Evolutionary conservation across 257 asterid species (phyloP).

Genomic region (Solanum pinnatisectum): DNA sequence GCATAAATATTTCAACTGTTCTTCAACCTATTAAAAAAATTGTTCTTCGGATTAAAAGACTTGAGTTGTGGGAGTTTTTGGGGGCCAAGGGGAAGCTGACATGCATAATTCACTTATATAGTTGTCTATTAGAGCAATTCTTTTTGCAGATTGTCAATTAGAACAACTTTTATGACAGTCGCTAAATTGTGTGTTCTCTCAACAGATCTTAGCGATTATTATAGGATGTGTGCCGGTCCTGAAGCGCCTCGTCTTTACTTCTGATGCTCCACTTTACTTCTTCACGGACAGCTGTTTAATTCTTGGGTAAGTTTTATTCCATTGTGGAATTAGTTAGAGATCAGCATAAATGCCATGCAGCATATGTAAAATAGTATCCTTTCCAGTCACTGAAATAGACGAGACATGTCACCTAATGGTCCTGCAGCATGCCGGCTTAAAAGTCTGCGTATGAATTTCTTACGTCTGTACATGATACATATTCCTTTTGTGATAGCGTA

Average conservation of each 20-base stretch:
- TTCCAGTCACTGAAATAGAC: not conserved
- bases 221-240: constrained; percentile 83
- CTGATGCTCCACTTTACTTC: constrained; percentile 93
- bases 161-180: not conserved
- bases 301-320: constrained; percentile 69
- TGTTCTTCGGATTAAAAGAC: not conserved
- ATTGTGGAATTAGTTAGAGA: constrained; percentile 1
- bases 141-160: not conserved
- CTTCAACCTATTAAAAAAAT: not conserved
- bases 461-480: not conserved
- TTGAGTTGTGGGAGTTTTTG: not conserved
- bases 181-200: constrained; percentile 8
- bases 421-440: not conserved
- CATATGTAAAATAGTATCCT: not conserved
- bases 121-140: not conserved
- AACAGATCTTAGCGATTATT: constrained; percentile 76
- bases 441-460: not conserved
- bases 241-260: constrained; percentile 66
- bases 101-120: not conserved
- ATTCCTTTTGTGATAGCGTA: not conserved
- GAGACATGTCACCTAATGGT: not conserved
- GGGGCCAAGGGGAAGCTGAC: not conserved
- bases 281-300: constrained; percentile 96
- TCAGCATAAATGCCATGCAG: not conserved
- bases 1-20: not conserved